These are phyloP conservation scores for Talaromyces islandicus DNA, from an alignment of 2,329 filamentous ascomycete genomes.

Conservation along the genomic window DNA sequence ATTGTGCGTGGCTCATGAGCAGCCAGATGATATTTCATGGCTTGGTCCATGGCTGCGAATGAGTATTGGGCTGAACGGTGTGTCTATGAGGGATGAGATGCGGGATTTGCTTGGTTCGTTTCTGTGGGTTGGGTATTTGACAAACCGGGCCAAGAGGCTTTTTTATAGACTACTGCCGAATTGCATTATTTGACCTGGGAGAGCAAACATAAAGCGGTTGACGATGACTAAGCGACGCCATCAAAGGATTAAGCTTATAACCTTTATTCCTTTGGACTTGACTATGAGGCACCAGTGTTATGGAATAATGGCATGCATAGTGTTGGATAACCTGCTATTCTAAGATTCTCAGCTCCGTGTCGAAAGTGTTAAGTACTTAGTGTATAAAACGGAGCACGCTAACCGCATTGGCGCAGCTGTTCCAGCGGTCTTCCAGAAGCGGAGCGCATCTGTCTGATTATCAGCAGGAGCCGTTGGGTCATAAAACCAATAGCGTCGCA, in stretches of 20 bases:
- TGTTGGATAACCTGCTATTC: not conserved
- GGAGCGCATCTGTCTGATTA: not conserved
- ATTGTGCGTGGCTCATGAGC: not conserved
- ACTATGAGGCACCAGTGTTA: not conserved
- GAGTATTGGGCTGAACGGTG: not conserved
- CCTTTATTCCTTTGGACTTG: not conserved
- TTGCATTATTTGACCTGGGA: no score
- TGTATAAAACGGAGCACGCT: not conserved
- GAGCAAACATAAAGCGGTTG: no score
- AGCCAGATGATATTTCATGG: not conserved
- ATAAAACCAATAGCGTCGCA: not conserved
- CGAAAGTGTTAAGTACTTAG: no score
- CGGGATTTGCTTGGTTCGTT: not conserved
- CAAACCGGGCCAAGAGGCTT: not conserved
- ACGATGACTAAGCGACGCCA: not conserved
- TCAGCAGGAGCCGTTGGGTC: not conserved
- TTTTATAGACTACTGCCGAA: not conserved
- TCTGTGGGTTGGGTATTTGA: not conserved
- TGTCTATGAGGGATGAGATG: not conserved
- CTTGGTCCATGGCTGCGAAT: not conserved
- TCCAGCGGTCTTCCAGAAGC: not conserved
- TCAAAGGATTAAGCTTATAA: not conserved
- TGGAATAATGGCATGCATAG: no score
- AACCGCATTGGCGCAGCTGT: not conserved
- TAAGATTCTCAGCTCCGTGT: no score